Evolutionary conservation across 208 protist genomes (phyloP), one percentile per base, ranked within the genome.

Genomic region (Tritrichomonas musculus): DNA sequence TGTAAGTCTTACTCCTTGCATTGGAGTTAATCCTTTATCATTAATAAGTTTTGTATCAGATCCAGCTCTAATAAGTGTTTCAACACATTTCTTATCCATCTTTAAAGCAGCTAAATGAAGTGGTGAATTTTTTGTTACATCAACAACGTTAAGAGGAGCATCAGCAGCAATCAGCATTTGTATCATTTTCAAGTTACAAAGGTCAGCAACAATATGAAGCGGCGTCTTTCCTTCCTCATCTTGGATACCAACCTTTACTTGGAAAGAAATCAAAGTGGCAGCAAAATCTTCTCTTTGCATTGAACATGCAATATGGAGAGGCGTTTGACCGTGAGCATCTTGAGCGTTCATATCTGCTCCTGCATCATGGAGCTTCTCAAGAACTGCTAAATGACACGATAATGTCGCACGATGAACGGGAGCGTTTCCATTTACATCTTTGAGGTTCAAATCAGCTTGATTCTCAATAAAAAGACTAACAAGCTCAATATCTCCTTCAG

Each of bases 71-170:
- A 93, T 80, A 17, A 93, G 17, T 69, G 47, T n/a, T n/a, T 65
- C 72, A 9, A 93, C 92, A 41, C 53, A 39, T 30, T 64, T 50
- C 41, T 80, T 93, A 49, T 93, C 47, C 69, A 75, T 80, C 17
- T 69, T 80, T 64, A 82, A 36, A 8, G 92, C 92, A 17, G 92
- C 92, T 1, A 93, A 50, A 64, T 82, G 65, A 27, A 93, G 57
- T 60, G 92, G 47, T 20, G 65, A 64, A 49, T 93, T 75, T 57
- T 80, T 80, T 33, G 25, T 27, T n/a, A 39, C 41, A 93, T 93
- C 92, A 69, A 66, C 53, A 41, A 93, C 27, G 69, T 93, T 93
- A 36, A 93, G n/a, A 33, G 77, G 47, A 27, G 77, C 77, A 33
- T 47, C 77, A 39, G 0, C 4, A 8, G 53, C 44, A 53, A 88